Percentiles rank a stretch among this genome's conserved stretches.
phyloP scores from a whole-genome alignment of 306 rosid species.

The Mimosa bimucronata region DNA sequence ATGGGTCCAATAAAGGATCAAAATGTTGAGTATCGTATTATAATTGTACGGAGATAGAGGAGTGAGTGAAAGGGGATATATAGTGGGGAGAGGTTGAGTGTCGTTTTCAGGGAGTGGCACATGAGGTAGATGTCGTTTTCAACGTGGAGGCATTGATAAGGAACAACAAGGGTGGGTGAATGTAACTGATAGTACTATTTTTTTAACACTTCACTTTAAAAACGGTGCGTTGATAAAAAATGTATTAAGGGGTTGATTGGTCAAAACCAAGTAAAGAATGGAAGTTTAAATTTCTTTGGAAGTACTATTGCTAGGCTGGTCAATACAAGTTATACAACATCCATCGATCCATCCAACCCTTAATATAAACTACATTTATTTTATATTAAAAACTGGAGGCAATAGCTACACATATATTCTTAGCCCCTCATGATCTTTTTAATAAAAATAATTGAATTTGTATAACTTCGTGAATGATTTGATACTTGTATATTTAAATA shows the following conservation, averaged over 20 bases:
- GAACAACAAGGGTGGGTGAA: background rate
- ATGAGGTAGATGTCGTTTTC: slow-evolving; percentile 15
- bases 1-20: background rate
- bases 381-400: too few relatives aligned
- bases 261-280: background rate
- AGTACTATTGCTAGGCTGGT: background rate
- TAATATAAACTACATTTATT: too few relatives aligned
- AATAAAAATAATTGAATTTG: too few relatives aligned
- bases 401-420: background rate
- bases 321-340: too few relatives aligned
- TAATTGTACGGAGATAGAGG: background rate
- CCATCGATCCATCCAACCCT: too few relatives aligned
- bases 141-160: background rate
- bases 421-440: too few relatives aligned
- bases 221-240: too few relatives aligned
- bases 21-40: background rate
- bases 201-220: too few relatives aligned
- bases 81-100: background rate
- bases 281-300: too few relatives aligned
- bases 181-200: too few relatives aligned
- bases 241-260: background rate
- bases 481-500: too few relatives aligned
- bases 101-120: background rate
- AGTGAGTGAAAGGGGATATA: background rate
- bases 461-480: too few relatives aligned